Evolutionary conservation across 2,329 filamentous ascomycete genomes (phyloP).

Genomic region (Colletotrichum camelliae): DNA sequence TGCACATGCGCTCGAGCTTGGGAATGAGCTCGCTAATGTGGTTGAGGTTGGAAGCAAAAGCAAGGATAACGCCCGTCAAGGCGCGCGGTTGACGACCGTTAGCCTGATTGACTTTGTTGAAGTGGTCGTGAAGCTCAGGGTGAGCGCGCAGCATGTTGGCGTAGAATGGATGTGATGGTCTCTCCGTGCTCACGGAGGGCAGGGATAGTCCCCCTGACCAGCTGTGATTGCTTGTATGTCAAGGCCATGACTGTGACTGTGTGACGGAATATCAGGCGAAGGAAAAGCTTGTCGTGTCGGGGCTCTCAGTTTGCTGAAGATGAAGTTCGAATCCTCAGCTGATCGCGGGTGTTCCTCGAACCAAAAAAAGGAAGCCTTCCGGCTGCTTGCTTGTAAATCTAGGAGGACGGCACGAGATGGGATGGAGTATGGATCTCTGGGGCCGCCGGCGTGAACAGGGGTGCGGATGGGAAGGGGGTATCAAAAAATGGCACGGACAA

Average conservation of each 20-base stretch:
- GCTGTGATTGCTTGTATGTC: conserved; percentile 60
- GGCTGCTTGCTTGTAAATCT: not conserved
- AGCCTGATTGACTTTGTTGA: conserved; percentile 55
- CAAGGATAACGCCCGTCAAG: conserved; percentile 54
- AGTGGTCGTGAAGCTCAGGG: conserved; percentile 71
- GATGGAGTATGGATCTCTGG: conserved; percentile 6
- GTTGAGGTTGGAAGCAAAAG: conserved; percentile 75
- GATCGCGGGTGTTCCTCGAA: not conserved
- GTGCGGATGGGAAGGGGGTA: not conserved
- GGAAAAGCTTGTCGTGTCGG: not conserved
- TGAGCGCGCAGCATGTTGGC: conserved; percentile 68
- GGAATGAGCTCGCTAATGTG: conserved; percentile 60
- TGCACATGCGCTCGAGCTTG: conserved; percentile 63
- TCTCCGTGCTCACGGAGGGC: conserved; percentile 71
- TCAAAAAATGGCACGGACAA: conserved; percentile 1
- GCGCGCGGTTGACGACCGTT: conserved; percentile 28
- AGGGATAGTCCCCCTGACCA: conserved; percentile 75
- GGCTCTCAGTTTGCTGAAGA: not conserved
- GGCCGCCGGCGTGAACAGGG: not conserved
- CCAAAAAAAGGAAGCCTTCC: not conserved
- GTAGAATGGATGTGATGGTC: conserved; percentile 75
- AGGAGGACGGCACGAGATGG: not conserved
- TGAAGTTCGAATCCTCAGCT: not conserved
- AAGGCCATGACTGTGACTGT: conserved; percentile 38
- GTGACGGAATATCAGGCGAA: not conserved